Conservation (phyloP, 1,139 yeast species). For the Zygosaccharomyces pseudobailii region DNA sequence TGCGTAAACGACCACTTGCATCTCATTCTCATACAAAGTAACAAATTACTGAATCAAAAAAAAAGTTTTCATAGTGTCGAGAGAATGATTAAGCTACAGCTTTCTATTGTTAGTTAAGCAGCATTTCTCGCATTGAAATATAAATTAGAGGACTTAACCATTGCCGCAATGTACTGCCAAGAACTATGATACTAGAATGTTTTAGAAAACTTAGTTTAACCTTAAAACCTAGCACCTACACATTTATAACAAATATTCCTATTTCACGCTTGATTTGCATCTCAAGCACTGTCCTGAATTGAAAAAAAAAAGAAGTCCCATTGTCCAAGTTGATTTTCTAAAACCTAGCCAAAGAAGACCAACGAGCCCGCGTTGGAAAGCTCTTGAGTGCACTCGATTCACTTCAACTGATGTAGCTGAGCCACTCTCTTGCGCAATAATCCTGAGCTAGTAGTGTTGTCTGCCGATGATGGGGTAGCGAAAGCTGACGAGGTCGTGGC, state of each 20-base stretch:
- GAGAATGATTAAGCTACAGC: too few species aligned
- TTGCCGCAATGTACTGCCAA: too few species aligned
- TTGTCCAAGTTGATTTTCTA: neutral
- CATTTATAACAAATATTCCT: neutral
- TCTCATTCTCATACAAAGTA: too few species aligned
- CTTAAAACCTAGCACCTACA: neutral
- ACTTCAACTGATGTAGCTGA: neutral
- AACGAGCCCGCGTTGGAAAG: slow-evolving; percentile 6
- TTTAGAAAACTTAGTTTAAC: neutral
- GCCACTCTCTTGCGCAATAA: neutral
- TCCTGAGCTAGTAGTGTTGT: too few species aligned
- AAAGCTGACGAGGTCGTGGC: slow-evolving; percentile 3
- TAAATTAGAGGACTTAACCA: too few species aligned
- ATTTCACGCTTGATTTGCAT: neutral
- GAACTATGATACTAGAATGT: neutral
- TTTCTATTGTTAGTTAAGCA: too few species aligned
- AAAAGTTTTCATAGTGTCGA: too few species aligned
- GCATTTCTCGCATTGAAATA: too few species aligned
- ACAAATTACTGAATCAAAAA: too few species aligned
- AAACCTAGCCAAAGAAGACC: neutral
- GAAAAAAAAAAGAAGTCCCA: neutral
- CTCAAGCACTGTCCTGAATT: neutral
- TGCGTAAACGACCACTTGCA: too few species aligned
- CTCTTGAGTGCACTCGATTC: neutral
- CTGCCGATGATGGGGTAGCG: neutral